A percentile compares a stretch with the other conserved stretches of the same genome.
phyloP scores from a whole-genome alignment of 169 alveolate genomes.

The Miamiensis avidus region DNA sequence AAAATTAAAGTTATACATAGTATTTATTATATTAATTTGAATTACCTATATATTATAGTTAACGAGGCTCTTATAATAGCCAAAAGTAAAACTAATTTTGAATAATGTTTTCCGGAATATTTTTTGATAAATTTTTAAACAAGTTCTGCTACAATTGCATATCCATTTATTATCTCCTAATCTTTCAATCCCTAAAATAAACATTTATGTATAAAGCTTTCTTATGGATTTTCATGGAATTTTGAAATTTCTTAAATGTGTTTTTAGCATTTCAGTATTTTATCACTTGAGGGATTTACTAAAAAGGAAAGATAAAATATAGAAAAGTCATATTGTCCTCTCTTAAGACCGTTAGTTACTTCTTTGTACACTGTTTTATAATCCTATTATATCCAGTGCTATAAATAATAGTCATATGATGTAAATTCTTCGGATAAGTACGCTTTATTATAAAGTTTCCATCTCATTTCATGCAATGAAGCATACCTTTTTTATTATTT shows the following conservation, averaged over 20 bases:
- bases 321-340: conserved; percentile 11
- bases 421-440: no score
- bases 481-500: no score
- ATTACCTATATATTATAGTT: conserved; percentile 5
- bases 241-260: neutral
- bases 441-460: no score
- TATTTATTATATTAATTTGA: no score
- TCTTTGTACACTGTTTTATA: conserved; percentile 4
- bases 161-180: neutral
- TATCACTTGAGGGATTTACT: neutral
- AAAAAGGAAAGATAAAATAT: conserved; percentile 3
- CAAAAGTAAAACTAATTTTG: neutral
- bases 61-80: conserved; percentile 1
- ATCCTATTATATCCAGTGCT: neutral
- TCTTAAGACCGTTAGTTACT: neutral
- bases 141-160: neutral
- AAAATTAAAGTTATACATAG: no score
- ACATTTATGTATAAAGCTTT: neutral
- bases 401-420: neutral
- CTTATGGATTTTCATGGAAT: neutral
- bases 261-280: neutral
- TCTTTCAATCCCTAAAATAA: neutral
- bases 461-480: no score
- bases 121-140: neutral
- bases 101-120: neutral